Evolutionary conservation across 2,329 filamentous ascomycete genomes (phyloP).

Genomic region (Cryphonectria japonica): DNA sequence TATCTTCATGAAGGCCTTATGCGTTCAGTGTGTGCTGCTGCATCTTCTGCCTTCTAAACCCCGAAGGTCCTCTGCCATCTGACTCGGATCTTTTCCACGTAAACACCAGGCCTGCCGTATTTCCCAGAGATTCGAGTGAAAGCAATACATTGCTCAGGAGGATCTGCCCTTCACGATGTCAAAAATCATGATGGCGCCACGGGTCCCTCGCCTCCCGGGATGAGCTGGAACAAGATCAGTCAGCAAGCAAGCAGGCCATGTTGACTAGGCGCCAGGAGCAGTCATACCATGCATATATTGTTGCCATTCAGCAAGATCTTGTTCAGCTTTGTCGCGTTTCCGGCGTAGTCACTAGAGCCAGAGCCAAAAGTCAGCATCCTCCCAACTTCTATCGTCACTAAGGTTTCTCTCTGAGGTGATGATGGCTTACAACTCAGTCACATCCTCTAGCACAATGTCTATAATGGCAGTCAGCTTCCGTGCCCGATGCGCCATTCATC

Average conservation of each 20-base stretch:
- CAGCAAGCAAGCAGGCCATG: background rate
- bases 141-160: background rate
- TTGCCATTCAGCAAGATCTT: conserved; percentile 98
- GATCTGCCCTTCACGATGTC: background rate
- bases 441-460: conserved; percentile 99
- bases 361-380: conserved; percentile 32
- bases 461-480: conserved; percentile 22
- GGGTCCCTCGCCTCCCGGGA: conserved; percentile 77
- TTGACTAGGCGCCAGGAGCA: background rate
- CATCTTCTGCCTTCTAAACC: background rate
- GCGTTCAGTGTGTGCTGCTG: background rate
- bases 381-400: background rate
- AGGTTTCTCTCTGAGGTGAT: conserved; percentile 13
- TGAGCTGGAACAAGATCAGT: conserved; percentile 57
- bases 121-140: background rate
- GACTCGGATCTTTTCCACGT: background rate
- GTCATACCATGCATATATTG: conserved; percentile 95
- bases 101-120: background rate
- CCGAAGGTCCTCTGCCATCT: background rate
- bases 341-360: conserved; percentile 77
- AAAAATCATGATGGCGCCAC: conserved; percentile 38
- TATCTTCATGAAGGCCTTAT: background rate
- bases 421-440: conserved; percentile 83
- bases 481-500: background rate
- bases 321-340: conserved; percentile 82